phyloP scores from a whole-genome alignment of 257 asterid genomes.

The Striga asiatica region DNA sequence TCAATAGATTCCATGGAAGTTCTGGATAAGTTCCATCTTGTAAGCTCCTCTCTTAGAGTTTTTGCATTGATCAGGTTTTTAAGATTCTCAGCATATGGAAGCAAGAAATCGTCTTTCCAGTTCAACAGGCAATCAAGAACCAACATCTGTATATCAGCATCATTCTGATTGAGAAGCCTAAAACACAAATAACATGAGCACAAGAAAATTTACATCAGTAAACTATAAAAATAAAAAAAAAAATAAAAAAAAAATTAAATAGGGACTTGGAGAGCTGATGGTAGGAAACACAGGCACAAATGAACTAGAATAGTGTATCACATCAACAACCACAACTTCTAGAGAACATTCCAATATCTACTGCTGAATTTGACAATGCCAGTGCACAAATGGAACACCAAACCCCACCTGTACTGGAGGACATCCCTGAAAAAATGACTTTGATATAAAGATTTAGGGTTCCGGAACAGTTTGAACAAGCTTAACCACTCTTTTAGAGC shows the following conservation, averaged over 20 bases:
- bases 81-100: conserved; percentile 64
- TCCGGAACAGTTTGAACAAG: conserved; percentile 54
- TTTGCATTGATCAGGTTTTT: conserved; percentile 56
- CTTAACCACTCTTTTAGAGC: conserved; percentile 73
- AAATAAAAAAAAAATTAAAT: background rate
- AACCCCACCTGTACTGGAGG: conserved; percentile 65
- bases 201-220: too few species aligned
- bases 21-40: conserved; percentile 80
- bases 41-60: conserved; percentile 67
- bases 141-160: conserved; percentile 69
- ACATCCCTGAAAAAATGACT: conserved; percentile 49
- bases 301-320: background rate
- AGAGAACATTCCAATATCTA: too few species aligned
- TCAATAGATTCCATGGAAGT: conserved; percentile 44
- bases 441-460: conserved; percentile 53
- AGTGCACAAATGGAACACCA: background rate
- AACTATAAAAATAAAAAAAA: background rate
- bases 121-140: conserved; percentile 85
- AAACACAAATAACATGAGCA: too few species aligned
- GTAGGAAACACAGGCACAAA: background rate
- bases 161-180: conserved; percentile 86
- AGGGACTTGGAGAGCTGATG: background rate
- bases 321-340: background rate
- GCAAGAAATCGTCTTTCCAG: conserved; percentile 76
- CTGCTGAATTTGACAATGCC: background rate